Evolutionary conservation across 805 yeast species (phyloP).

Genomic region (Metschnikowia lunata): DNA sequence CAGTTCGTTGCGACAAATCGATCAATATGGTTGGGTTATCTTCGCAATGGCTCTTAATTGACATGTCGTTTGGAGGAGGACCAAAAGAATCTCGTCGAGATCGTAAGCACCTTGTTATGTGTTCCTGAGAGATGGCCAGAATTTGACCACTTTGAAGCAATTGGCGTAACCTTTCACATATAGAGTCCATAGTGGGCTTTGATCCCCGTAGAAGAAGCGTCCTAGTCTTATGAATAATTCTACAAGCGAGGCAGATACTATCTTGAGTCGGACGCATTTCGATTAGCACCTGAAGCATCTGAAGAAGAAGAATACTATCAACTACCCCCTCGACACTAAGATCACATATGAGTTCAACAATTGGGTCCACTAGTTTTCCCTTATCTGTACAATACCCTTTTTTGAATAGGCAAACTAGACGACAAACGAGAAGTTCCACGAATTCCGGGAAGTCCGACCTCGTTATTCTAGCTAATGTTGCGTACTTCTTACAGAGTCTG

Average conservation of each 20-base stretch:
- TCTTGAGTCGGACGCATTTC: constrained; percentile 46
- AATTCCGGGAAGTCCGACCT: constrained; percentile 66
- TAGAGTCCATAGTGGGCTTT: constrained; percentile 40
- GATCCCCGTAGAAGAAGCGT: constrained; percentile 17
- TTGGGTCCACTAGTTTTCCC: constrained; percentile 37
- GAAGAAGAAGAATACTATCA: constrained; percentile 29
- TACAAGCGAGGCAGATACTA: constrained; percentile 52
- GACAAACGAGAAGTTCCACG: constrained; percentile 52
- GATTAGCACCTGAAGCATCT: constrained; percentile 32
- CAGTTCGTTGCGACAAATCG: constrained; percentile 48
- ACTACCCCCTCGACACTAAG: constrained; percentile 58
- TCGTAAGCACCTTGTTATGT: constrained; percentile 8
- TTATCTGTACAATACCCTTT: constrained; percentile 33
- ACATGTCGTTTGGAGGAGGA: constrained; percentile 10
- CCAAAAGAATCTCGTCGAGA: constrained; percentile 11
- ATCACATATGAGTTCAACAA: constrained; percentile 53
- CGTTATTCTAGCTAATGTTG: constrained; percentile 54
- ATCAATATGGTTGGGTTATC: constrained; percentile 56
- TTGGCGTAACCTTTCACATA: constrained; percentile 57
- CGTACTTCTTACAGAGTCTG: constrained; percentile 44
- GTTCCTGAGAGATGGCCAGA: constrained; percentile 6
- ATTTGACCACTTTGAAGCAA: constrained; percentile 51
- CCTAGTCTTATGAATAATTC: constrained; percentile 38
- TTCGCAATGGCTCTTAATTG: constrained; percentile 12
- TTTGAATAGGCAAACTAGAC: constrained; percentile 58